A percentile compares a stretch with the other conserved stretches of the same genome.
Conservation (phyloP, 345 rosid species). For the Reutealis trisperma region DNA sequence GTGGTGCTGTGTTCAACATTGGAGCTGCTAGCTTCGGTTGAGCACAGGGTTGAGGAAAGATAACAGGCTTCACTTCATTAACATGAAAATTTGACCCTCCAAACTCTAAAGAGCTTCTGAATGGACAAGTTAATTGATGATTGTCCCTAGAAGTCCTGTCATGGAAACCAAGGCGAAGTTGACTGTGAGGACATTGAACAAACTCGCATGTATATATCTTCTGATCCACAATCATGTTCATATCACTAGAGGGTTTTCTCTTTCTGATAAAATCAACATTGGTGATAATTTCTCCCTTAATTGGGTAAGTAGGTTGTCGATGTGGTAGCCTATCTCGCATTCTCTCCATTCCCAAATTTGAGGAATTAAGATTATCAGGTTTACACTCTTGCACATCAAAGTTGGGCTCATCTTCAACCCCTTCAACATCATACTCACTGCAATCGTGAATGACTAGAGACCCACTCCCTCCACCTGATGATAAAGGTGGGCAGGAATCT, state of each 20-base stretch:
- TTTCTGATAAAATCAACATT: conserved; percentile 51
- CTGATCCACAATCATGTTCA: conserved; percentile 50
- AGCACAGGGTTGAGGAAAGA: conserved; percentile 50
- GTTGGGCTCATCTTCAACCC: conserved; percentile 52
- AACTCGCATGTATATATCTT: conserved; percentile 63
- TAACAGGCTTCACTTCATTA: conserved; percentile 78
- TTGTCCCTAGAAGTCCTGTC: conserved; percentile 77
- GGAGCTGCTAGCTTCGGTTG: conserved; percentile 53
- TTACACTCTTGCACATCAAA: conserved; percentile 60
- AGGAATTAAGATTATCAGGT: conserved; percentile 47
- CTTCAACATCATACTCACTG: conserved; percentile 80
- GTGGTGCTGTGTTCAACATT: conserved; percentile 34
- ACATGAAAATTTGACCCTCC: conserved; percentile 60
- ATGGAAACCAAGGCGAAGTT: conserved; percentile 55
- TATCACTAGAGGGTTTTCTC: conserved; percentile 60
- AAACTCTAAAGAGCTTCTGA: conserved; percentile 47
- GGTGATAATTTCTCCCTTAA: conserved; percentile 57
- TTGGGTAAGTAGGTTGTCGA: conserved; percentile 46
- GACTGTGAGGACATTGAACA: conserved; percentile 64
- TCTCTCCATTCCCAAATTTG: conserved; percentile 40
- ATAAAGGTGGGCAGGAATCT: conserved; percentile 54
- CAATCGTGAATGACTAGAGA: conserved; percentile 55
- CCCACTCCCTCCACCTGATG: conserved; percentile 50
- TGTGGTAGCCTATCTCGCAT: conserved; percentile 36
- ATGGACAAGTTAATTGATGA: conserved; percentile 72